Conservation (phyloP, 139 green algal species). For the Medakamo hakoo region DNA sequence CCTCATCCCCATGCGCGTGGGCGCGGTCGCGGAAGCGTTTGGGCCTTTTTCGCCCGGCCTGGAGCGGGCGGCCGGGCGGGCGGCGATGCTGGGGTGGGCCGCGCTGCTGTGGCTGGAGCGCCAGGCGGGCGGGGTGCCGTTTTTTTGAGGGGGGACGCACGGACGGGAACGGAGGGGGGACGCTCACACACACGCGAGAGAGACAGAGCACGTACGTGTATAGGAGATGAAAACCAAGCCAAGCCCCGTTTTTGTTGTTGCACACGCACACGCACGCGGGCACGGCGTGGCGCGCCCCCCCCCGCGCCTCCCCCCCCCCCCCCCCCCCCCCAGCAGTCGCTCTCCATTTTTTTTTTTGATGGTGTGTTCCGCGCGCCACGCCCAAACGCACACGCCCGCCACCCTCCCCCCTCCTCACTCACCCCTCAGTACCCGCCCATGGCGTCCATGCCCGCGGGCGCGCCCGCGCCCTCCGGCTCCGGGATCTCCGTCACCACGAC, state of each 20-base stretch:
- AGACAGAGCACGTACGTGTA: too few relatives aligned
- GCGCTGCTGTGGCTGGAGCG: background rate
- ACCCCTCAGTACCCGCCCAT: constrained; percentile 40
- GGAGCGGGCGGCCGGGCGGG: background rate
- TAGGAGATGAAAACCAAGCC: background rate
- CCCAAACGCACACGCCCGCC: background rate
- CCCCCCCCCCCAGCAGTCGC: too few relatives aligned
- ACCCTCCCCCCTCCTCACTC: background rate
- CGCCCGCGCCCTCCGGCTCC: constrained; percentile 34
- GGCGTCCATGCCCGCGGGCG: constrained; percentile 20
- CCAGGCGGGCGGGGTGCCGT: background rate
- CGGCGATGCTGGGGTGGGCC: background rate
- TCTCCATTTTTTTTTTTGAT: too few relatives aligned
- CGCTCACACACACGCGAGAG: too few relatives aligned
- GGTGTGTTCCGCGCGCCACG: too few relatives aligned
- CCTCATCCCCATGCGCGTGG: background rate
- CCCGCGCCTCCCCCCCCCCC: too few relatives aligned
- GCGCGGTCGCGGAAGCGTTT: background rate
- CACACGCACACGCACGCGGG: too few relatives aligned
- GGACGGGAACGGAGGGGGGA: background rate
- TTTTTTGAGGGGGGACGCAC: background rate
- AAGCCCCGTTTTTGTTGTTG: background rate
- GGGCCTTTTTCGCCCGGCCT: background rate
- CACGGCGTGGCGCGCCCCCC: too few relatives aligned
- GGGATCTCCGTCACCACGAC: constrained; percentile 82